Evolutionary conservation across 768 basidiomycete species (phyloP).

Genomic region (Suillus subaureus): DNA sequence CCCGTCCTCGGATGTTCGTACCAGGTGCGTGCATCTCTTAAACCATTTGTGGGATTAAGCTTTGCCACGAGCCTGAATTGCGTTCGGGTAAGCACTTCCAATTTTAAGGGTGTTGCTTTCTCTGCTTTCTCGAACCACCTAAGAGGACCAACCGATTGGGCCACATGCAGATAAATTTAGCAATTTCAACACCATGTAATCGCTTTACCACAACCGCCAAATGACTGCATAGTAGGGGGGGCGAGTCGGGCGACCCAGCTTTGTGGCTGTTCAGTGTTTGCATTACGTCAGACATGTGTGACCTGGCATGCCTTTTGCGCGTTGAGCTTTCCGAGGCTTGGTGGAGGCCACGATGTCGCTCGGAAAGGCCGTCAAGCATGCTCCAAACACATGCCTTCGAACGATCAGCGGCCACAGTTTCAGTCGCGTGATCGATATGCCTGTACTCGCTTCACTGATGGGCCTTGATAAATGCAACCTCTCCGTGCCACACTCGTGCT

Average conservation of each 20-base stretch:
- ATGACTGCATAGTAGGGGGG: neutral
- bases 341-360: slow-evolving; percentile 8
- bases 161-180: neutral
- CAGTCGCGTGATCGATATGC: slow-evolving; percentile 26
- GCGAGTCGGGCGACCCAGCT: neutral
- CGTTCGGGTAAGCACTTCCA: neutral
- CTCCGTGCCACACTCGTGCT: slow-evolving; percentile 15
- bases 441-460: slow-evolving; percentile 19
- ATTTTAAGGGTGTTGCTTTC: neutral
- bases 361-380: slow-evolving; percentile 22
- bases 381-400: slow-evolving; percentile 28
- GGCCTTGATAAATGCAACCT: slow-evolving; percentile 15
- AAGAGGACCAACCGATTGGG: neutral
- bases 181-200: neutral
- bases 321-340: slow-evolving; percentile 1
- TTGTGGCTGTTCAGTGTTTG: neutral
- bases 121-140: neutral
- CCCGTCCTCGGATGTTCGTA: neutral
- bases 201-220: neutral
- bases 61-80: neutral
- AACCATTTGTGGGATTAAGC: slow-evolving; percentile 2
- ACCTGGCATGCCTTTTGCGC: neutral
- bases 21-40: slow-evolving; percentile 1
- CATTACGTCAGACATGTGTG: slow-evolving; percentile 5
- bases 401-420: slow-evolving; percentile 15